phyloP scores from a whole-genome alignment of 768 basidiomycete species.

The Termitomyces sp. region DNA sequence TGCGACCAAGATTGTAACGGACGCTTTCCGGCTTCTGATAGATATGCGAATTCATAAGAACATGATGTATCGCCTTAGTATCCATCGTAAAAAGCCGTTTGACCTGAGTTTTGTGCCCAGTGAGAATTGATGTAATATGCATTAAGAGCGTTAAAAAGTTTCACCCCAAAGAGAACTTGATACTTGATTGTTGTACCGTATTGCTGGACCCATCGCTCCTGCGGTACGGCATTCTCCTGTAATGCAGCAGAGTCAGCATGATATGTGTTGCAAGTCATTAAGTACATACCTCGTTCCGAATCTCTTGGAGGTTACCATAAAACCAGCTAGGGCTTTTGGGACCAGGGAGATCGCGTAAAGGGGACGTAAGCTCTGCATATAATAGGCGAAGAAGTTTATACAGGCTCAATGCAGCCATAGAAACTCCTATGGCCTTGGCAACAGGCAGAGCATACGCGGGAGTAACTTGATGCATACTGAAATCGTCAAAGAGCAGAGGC shows the following conservation, averaged over 20 bases:
- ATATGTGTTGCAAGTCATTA: neutral
- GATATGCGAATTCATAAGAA: slow-evolving; percentile 48
- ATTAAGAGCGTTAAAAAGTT: neutral
- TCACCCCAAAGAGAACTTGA: slow-evolving; percentile 37
- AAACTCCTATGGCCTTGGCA: slow-evolving; percentile 9
- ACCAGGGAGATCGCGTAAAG: slow-evolving; percentile 43
- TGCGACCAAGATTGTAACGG: slow-evolving; percentile 28
- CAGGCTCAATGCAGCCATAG: slow-evolving; percentile 19
- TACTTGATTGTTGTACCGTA: slow-evolving; percentile 12
- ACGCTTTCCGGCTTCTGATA: slow-evolving; percentile 50
- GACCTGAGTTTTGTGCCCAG: slow-evolving; percentile 14
- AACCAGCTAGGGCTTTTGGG: slow-evolving; percentile 39
- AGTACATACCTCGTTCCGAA: slow-evolving; percentile 1
- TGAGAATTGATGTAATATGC: slow-evolving; percentile 22
- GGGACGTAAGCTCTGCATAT: slow-evolving; percentile 30
- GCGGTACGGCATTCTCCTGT: slow-evolving; percentile 26
- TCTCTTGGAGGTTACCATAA: slow-evolving; percentile 38
- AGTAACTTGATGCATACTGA: neutral
- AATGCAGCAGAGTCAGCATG: neutral
- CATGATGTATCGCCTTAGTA: slow-evolving; percentile 50
- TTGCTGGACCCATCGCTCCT: slow-evolving; percentile 11
- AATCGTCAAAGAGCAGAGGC: no score
- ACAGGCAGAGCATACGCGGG: neutral
- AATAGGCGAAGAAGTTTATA: slow-evolving; percentile 29
- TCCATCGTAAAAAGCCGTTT: slow-evolving; percentile 5